Conservation (phyloP, 2,329 filamentous ascomycete species). For the Paecilomyces fulvus region DNA sequence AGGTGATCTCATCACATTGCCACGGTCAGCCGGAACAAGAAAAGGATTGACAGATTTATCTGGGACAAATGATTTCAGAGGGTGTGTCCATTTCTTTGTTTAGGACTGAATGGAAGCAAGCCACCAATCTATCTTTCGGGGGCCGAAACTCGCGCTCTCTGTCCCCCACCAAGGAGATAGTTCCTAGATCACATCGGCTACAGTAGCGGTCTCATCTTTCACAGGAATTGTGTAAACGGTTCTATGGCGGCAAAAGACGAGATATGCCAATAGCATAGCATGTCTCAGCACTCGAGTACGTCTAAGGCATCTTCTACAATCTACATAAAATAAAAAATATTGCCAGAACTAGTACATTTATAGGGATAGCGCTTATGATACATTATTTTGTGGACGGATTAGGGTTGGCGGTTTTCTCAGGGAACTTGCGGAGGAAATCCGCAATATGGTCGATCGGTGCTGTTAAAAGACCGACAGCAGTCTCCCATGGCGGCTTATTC, state of each 20-base stretch:
- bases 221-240: too few relatives aligned
- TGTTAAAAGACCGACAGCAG: conserved; percentile 44
- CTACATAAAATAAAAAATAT: neutral
- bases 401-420: conserved; percentile 14
- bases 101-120: neutral
- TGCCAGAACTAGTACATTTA: neutral
- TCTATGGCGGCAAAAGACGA: too few relatives aligned
- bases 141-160: neutral
- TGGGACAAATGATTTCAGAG: neutral
- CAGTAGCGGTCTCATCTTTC: neutral
- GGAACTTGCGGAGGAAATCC: conserved; percentile 50
- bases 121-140: neutral
- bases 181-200: neutral
- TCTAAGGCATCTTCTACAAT: neutral
- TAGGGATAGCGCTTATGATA: neutral
- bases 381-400: neutral
- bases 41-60: too few relatives aligned
- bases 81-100: neutral
- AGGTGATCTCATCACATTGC: too few relatives aligned
- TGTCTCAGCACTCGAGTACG: too few relatives aligned
- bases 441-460: conserved; percentile 50
- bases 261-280: too few relatives aligned
- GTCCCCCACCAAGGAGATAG: neutral
- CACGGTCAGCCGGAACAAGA: neutral
- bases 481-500: conserved; percentile 49